These are phyloP conservation scores for Phytophthora pisi DNA, from an alignment of 352 stramenopile genomes.

Conservation along the genomic window DNA sequence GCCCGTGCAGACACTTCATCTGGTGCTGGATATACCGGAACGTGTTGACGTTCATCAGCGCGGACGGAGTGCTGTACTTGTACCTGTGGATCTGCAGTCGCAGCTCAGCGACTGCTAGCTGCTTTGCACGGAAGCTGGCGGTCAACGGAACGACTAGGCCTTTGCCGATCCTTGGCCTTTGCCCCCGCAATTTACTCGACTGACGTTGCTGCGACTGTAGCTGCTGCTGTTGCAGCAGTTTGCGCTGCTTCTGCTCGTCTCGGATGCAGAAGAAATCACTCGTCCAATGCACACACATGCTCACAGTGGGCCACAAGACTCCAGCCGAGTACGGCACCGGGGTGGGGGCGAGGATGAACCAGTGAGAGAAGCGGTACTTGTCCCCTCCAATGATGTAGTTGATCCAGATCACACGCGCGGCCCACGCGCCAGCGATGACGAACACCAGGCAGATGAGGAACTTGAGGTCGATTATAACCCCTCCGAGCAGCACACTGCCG, in stretches of 20 bases:
- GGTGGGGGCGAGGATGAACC: conserved; percentile 25
- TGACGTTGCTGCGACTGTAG: background rate
- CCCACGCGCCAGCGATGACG: conserved; percentile 9
- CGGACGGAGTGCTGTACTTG: conserved; percentile 7
- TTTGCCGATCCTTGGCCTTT: background rate
- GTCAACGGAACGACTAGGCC: conserved; percentile 17
- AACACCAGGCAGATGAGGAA: conserved; percentile 34
- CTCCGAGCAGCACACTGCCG: conserved; percentile 30
- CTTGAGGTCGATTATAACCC: conserved; percentile 42
- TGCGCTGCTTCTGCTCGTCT: conserved; percentile 13
- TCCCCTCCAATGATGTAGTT: conserved; percentile 1
- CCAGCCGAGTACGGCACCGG: conserved; percentile 42
- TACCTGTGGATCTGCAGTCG: conserved; percentile 9
- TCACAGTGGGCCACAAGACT: conserved; percentile 31
- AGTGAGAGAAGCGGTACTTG: conserved; percentile 5
- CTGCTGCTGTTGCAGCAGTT: conserved; percentile 2
- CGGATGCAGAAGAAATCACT: conserved; percentile 43
- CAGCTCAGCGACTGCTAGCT: conserved; percentile 7
- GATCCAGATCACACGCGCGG: conserved; percentile 1
- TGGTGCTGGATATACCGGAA: conserved; percentile 31
- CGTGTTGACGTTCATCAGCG: conserved; percentile 11
- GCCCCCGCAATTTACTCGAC: background rate
- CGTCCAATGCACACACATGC: conserved; percentile 41
- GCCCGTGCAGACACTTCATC: conserved; percentile 32
- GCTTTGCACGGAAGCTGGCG: conserved; percentile 12